Conservation (phyloP, 768 basidiomycete genomes). For the Tulasnella sp. region DNA sequence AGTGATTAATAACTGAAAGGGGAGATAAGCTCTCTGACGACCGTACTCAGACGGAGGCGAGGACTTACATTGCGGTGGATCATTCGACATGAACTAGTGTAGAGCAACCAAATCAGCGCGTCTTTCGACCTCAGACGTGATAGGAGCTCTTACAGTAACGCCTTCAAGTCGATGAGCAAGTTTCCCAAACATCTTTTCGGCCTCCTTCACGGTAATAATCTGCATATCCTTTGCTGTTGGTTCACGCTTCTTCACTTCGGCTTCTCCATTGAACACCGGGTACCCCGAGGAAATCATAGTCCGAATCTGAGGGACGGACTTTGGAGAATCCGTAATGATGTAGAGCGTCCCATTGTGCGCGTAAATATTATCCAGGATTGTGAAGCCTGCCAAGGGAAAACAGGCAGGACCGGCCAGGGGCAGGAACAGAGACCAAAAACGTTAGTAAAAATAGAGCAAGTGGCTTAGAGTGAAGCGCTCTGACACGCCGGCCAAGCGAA, state of each 20-base stretch:
- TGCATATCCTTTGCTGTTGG: slow-evolving; percentile 81
- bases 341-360: slow-evolving; percentile 50
- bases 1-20: slow-evolving; percentile 73
- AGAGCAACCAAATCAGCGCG: slow-evolving; percentile 6
- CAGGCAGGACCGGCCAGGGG: slow-evolving; percentile 74
- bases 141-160: slow-evolving; percentile 46
- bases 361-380: slow-evolving; percentile 47
- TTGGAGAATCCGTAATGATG: slow-evolving; percentile 71
- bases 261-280: slow-evolving; percentile 60
- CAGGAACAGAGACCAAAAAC: neutral
- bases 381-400: slow-evolving; percentile 70
- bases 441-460: neutral
- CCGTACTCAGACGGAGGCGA: neutral
- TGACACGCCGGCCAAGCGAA: neutral
- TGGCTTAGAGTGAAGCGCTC: slow-evolving; percentile 3
- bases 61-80: slow-evolving; percentile 75
- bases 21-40: neutral
- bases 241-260: slow-evolving; percentile 59
- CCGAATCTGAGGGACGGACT: slow-evolving; percentile 63
- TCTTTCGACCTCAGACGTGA: slow-evolving; percentile 47
- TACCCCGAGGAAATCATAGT: slow-evolving; percentile 73
- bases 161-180: slow-evolving; percentile 79
- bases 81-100: slow-evolving; percentile 83
- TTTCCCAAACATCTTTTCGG: slow-evolving; percentile 67
- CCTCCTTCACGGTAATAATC: slow-evolving; percentile 70